Evolutionary conservation across 148 eudicot species (phyloP).

Genomic region (Spergularia bocconei): DNA sequence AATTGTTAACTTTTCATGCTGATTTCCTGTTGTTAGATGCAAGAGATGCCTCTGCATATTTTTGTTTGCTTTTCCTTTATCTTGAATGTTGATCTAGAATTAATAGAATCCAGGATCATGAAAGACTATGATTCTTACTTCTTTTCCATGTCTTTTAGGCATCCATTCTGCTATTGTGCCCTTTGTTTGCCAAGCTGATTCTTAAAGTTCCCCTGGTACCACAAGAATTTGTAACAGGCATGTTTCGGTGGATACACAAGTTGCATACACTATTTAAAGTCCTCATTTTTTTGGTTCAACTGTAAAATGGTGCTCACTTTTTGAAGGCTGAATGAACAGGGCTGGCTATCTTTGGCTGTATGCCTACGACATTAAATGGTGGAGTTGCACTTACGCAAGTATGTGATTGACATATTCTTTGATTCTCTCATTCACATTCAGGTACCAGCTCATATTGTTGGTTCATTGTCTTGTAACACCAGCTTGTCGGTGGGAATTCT

Average conservation of each 20-base stretch:
- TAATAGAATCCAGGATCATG: neutral
- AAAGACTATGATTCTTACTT: slow-evolving; percentile 4
- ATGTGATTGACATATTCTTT: slow-evolving; percentile 15
- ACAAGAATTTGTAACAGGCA: slow-evolving; percentile 47
- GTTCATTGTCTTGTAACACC: slow-evolving; percentile 19
- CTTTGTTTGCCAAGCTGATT: slow-evolving; percentile 38
- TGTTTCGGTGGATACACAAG: slow-evolving; percentile 6
- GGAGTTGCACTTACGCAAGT: slow-evolving; percentile 51
- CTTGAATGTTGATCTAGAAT: neutral
- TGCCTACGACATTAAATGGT: slow-evolving; percentile 45
- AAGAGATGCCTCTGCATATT: neutral
- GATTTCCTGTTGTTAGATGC: neutral
- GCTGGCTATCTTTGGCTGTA: slow-evolving; percentile 39
- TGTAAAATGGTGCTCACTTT: slow-evolving; percentile 23
- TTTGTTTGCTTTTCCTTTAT: neutral
- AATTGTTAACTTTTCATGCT: neutral
- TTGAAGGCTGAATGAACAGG: slow-evolving; percentile 32
- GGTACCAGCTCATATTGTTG: neutral
- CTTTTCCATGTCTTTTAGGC: slow-evolving; percentile 24
- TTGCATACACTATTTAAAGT: neutral
- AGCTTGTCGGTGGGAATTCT: slow-evolving; percentile 48
- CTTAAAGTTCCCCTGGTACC: slow-evolving; percentile 40
- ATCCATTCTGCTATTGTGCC: slow-evolving; percentile 36
- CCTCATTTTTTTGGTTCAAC: neutral
- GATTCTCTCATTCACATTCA: neutral